A percentile compares a stretch with the other conserved stretches of the same genome.
phyloP scores from a whole-genome alignment of 306 rosid genomes.

The Dalbergia oliveri region DNA sequence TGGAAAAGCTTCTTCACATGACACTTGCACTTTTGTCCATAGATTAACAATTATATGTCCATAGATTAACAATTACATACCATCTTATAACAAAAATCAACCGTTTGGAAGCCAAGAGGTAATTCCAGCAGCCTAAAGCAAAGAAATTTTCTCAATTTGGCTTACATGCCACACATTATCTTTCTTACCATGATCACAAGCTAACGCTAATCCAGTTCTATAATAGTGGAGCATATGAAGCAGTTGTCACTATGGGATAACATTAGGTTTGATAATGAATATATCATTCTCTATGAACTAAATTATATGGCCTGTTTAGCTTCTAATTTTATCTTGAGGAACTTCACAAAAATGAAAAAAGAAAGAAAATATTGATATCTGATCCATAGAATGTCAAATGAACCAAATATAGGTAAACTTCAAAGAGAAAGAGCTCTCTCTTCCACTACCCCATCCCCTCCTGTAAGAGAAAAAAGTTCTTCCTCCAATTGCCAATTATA shows the following conservation, averaged over 20 bases:
- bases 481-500: background rate
- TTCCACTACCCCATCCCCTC: background rate
- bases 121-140: background rate
- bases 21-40: background rate
- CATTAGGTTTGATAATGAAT: background rate
- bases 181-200: slow-evolving; percentile 12
- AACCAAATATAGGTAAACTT: slow-evolving; percentile 14
- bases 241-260: slow-evolving; percentile 9
- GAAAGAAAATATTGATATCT: slow-evolving; percentile 9
- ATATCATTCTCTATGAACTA: background rate
- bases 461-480: too few relatives aligned
- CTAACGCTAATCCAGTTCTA: background rate
- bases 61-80: background rate
- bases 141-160: background rate
- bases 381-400: slow-evolving; percentile 26
- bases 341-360: background rate
- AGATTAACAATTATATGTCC: background rate
- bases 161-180: slow-evolving; percentile 7
- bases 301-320: background rate
- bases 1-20: background rate
- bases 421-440: slow-evolving; percentile 11
- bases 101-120: background rate
- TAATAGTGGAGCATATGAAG: slow-evolving; percentile 27
- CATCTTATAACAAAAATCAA: background rate
- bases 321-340: background rate